Conservation (phyloP, 2,329 filamentous ascomycete genomes). For the Podosphaera fusca region DNA sequence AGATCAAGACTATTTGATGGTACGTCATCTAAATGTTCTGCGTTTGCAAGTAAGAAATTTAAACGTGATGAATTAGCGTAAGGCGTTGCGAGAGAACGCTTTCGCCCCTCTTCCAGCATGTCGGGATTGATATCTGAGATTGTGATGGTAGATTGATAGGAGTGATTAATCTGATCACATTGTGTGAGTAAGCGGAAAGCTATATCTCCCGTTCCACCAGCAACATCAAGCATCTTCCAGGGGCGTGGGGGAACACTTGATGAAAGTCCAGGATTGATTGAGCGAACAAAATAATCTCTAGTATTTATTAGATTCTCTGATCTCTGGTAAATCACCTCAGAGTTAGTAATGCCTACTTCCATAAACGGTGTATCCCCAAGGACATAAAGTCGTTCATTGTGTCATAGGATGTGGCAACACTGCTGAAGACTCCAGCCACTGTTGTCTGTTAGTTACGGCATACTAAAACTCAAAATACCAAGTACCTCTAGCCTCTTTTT, state of each 20-base stretch:
- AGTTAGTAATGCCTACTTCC: constrained; percentile 31
- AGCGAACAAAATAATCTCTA: constrained; percentile 71
- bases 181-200: constrained; percentile 90
- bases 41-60: constrained; percentile 73
- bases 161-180: constrained; percentile 56
- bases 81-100: constrained; percentile 40
- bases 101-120: constrained; percentile 75
- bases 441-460: background rate
- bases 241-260: constrained; percentile 23
- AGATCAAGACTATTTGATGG: constrained; percentile 58
- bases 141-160: constrained; percentile 61
- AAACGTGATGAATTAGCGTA: constrained; percentile 32
- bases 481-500: constrained; percentile 17
- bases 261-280: constrained; percentile 47
- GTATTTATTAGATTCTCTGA: constrained; percentile 14
- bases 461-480: background rate
- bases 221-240: constrained; percentile 76
- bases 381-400: constrained; percentile 99
- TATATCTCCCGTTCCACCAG: constrained; percentile 91
- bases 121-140: constrained; percentile 90
- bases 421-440: constrained; percentile 64
- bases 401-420: constrained; percentile 72
- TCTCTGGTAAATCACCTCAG: background rate
- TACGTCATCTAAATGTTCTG: constrained; percentile 48
- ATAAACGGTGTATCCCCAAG: constrained; percentile 82